Conservation (phyloP, 1,139 yeast species). For the Yamadazyma jaroonii region DNA sequence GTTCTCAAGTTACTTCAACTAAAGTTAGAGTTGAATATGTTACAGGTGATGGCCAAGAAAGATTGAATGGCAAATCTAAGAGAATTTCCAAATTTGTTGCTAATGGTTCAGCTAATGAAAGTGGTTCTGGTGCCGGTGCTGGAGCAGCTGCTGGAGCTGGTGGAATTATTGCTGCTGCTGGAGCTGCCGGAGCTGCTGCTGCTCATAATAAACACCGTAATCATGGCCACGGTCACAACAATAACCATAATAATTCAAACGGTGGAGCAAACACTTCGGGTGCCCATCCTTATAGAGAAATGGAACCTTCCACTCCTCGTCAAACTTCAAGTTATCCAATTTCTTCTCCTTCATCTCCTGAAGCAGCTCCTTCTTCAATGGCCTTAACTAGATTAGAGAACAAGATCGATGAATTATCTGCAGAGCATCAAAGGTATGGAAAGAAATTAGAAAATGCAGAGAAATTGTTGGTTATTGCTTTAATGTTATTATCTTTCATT, state of each 20-base stretch:
- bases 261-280: not conserved
- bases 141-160: slow-evolving; percentile 8
- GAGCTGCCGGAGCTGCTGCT: slow-evolving; percentile 1
- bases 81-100: slow-evolving; percentile 18
- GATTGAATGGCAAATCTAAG: slow-evolving; percentile 16
- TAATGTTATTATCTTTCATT: slow-evolving; percentile 17
- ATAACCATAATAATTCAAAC: not conserved
- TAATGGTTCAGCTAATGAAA: slow-evolving; percentile 13
- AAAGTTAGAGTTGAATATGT: slow-evolving; percentile 13
- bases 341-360: too few species aligned
- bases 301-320: not conserved
- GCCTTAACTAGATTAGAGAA: slow-evolving; percentile 2
- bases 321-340: not conserved
- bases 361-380: not conserved
- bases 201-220: not conserved
- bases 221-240: not conserved
- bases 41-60: slow-evolving; percentile 8
- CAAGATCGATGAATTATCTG: slow-evolving; percentile 10
- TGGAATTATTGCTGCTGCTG: slow-evolving; percentile 7
- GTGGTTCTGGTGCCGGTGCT: slow-evolving; percentile 12
- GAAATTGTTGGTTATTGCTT: slow-evolving; percentile 14
- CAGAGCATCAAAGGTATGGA: slow-evolving; percentile 11
- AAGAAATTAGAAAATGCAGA: slow-evolving; percentile 17
- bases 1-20: slow-evolving; percentile 5
- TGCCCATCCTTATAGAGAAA: slow-evolving; percentile 5